Base-by-base conservation (phyloP, 345 rosid genomes). In the Eucalyptus decipiens region DNA sequence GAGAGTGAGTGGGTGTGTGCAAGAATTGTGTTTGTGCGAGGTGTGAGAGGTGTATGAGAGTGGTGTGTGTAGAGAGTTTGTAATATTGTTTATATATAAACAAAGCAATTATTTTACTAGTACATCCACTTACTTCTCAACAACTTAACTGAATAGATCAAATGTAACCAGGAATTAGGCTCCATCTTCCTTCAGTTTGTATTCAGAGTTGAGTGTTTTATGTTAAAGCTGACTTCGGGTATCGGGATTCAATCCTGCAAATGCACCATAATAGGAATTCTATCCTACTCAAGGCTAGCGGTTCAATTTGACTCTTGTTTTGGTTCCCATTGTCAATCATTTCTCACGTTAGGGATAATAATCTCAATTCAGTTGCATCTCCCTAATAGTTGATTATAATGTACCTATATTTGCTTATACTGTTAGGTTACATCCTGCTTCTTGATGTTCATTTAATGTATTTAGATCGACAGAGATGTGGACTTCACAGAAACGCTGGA, bases 401-500 rank as follows among this genome's bases (percentile, higher is more conserved):
- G 24, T 21, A 21, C 62, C 62, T 5, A 21, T 56, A 23, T 56
- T 56, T 83, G 86, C 18, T 42, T 83, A 42, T 2, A 26, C 67
- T 26, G 67, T 26, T 58, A 23, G 43, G 17, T 56, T 88, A 56
- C 26, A 62, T 83, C 18, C 42, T 90, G 9, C 42, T 88, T 12
- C 23, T 42, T 72, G 45, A 32, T 42, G 7, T 85, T 86, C 45
- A 18, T 83, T 5, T 76, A n/a, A 30, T 83, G 37, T 32, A 90
- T 47, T 76, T 91, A 19, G 37, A 67, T 52, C 65, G 89, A 91
- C 86, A 95, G 99, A 90, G 97, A 95, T 92, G 97, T 95, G 88
- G 97, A 94, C 87, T 88, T 96, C 92, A 96, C 95, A 14, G 96
- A 96, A 95, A 95, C 92, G 93, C 94, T 97, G 80, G 92, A 96